Conservation (phyloP, 2,329 filamentous ascomycete genomes). For the Gaeumannomyces sp. region DNA sequence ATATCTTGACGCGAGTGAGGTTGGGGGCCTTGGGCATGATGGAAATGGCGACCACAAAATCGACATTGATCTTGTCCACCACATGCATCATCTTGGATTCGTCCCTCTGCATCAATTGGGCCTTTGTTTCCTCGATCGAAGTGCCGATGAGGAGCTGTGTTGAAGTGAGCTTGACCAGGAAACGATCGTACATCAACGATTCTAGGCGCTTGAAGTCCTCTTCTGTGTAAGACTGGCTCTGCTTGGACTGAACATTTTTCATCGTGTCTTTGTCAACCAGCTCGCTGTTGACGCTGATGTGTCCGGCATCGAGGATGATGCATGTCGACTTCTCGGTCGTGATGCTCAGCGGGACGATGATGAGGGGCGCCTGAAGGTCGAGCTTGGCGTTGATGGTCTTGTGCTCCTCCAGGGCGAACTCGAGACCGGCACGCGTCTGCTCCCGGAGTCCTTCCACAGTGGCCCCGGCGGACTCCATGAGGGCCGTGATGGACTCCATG, state of each 20-base stretch:
- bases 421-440: constrained; percentile 89
- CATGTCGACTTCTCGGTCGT: constrained; percentile 75
- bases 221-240: constrained; percentile 79
- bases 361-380: constrained; percentile 89
- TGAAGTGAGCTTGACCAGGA: constrained; percentile 84
- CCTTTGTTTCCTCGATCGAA: constrained; percentile 83
- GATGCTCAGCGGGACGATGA: constrained; percentile 93
- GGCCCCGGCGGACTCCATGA: constrained; percentile 92
- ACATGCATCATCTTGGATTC: constrained; percentile 73
- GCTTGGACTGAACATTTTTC: constrained; percentile 84
- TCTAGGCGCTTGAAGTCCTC: constrained; percentile 85
- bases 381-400: constrained; percentile 96
- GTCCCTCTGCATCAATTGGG: constrained; percentile 65
- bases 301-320: constrained; percentile 91
- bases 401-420: constrained; percentile 95
- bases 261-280: constrained; percentile 88
- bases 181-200: constrained; percentile 95
- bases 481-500: constrained; percentile 94
- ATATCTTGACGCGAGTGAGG: constrained; percentile 84
- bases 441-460: constrained; percentile 93
- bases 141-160: constrained; percentile 94
- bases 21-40: constrained; percentile 96
- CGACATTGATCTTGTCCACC: constrained; percentile 94
- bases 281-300: constrained; percentile 89
- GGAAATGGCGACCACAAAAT: constrained; percentile 92